These are phyloP conservation scores for Entomortierella lignicola DNA, from an alignment of 192 early-diverging fungal genomes.

Conservation along the genomic window DNA sequence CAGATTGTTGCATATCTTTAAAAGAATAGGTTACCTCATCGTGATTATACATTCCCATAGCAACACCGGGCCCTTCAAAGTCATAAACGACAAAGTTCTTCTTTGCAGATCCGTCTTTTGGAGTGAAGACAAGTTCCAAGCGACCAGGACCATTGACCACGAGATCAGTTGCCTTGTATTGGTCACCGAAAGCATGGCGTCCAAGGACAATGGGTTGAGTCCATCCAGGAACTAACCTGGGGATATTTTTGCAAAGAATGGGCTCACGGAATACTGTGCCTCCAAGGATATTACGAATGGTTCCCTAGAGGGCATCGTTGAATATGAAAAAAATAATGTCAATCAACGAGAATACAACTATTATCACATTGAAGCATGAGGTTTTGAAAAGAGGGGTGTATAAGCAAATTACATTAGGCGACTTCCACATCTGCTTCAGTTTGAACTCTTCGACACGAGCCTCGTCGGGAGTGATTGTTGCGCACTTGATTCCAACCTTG, in stretches of 20 bases:
- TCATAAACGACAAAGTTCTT: slow-evolving; percentile 82
- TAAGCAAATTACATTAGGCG: slow-evolving; percentile 85
- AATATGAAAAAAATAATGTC: no score
- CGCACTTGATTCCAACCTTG: slow-evolving; percentile 99
- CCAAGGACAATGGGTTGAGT: slow-evolving; percentile 71
- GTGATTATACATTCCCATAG: slow-evolving; percentile 97
- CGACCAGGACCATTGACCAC: slow-evolving; percentile 89
- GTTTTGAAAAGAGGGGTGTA: not conserved
- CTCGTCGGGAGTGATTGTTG: slow-evolving; percentile 98
- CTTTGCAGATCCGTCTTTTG: slow-evolving; percentile 77
- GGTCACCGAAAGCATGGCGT: slow-evolving; percentile 97
- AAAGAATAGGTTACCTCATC: slow-evolving; percentile 64
- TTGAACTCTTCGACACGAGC: slow-evolving; percentile 95
- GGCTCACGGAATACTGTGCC: slow-evolving; percentile 99
- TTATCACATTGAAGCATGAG: not conserved
- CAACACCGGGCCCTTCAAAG: slow-evolving; percentile 90
- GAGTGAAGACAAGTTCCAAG: slow-evolving; percentile 91
- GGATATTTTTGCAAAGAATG: slow-evolving; percentile 92
- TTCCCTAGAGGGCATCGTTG: slow-evolving; percentile 54
- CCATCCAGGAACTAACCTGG: slow-evolving; percentile 77
- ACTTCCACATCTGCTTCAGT: slow-evolving; percentile 98
- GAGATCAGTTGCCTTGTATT: slow-evolving; percentile 97
- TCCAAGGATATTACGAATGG: slow-evolving; percentile 95
- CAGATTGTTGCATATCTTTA: not conserved
- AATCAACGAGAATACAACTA: not conserved